Base-by-base conservation (phyloP, 371 early-diverging fungal species). In the Phascolomyces articulosus region DNA sequence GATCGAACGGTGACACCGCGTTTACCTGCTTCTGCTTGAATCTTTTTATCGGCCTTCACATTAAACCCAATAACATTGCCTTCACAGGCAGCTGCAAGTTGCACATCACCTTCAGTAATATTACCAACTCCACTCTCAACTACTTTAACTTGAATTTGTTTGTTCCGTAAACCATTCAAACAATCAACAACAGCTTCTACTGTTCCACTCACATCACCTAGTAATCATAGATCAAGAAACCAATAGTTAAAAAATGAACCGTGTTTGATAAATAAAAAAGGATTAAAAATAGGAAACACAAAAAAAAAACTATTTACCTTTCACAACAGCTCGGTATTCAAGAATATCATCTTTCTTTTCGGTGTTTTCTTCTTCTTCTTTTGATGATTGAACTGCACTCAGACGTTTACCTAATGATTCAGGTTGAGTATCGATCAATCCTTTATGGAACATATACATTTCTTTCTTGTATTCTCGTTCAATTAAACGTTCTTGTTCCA, bases 171-270 rank as follows among this genome's bases (percentile, higher is more conserved):
- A 4, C 88, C 87, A 49, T 80, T 66, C 16, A 98, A 73, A n/a
- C 91, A 87, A 57, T 90, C 90, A 1, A 86, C 82, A 6, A 98
- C 85, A 0, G 98, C 97, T 72, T 98, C 98, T 10, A 95, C 85
- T 3, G 98, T 95, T 24, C 98, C 98, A 57, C 92, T 91, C 4
- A 98, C 98, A 74, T 98, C 98, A 58, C 92, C 95, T 87, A 34
- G 11, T 9, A 34, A 34, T n/a, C n/a, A n/a, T n/a, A n/a, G n/a
- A n/a, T n/a, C n/a, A 34, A 34, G 1, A 34, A 11, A 84, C 6
- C n/a, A n/a, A n/a, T n/a, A n/a, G n/a, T n/a, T n/a, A n/a, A n/a
- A n/a, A n/a, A n/a, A n/a, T n/a, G n/a, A n/a, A n/a, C n/a, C n/a
- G n/a, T n/a, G n/a, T n/a, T n/a, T 24, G 27, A n/a, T 27, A 60